A percentile compares a stretch with the other conserved stretches of the same genome.
phyloP scores from a whole-genome alignment of 2,329 filamentous ascomycete genomes.

The Fusarium xyrophilum region DNA sequence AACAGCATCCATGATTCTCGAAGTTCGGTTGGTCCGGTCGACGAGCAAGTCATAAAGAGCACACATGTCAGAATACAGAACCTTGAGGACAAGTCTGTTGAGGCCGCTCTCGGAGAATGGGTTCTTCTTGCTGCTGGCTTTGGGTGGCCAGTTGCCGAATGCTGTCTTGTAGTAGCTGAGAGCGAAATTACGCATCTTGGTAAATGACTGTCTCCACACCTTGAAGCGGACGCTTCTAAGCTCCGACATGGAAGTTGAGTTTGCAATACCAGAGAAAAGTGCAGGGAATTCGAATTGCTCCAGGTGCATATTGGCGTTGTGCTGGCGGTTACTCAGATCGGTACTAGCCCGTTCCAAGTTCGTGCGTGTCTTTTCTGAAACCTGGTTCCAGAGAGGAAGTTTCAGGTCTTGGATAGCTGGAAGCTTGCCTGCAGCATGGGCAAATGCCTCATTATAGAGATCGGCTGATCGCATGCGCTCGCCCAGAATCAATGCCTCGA shows the following conservation, averaged over 20 bases:
- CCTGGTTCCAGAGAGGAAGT: constrained; percentile 71
- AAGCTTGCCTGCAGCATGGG: constrained; percentile 89
- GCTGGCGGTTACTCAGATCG: constrained; percentile 76
- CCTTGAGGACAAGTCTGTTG: constrained; percentile 81
- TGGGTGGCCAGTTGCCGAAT: constrained; percentile 83
- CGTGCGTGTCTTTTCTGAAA: constrained; percentile 75
- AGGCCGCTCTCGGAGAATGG: constrained; percentile 84
- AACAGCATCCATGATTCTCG: constrained; percentile 75
- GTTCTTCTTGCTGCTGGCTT: constrained; percentile 91
- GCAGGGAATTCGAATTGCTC: constrained; percentile 91
- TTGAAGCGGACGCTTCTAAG: constrained; percentile 83
- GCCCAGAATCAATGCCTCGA: constrained; percentile 87
- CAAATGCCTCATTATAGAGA: constrained; percentile 90
- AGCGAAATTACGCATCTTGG: constrained; percentile 75
- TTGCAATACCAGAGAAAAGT: constrained; percentile 86
- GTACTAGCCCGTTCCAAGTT: constrained; percentile 83
- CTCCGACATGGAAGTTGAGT: constrained; percentile 78
- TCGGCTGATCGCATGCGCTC: constrained; percentile 83
- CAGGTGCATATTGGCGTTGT: constrained; percentile 74
- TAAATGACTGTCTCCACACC: constrained; percentile 78
- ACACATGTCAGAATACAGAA: constrained; percentile 85
- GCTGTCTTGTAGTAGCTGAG: constrained; percentile 69
- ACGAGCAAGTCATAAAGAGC: constrained; percentile 88
- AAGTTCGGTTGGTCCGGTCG: constrained; percentile 79
- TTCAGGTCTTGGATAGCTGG: constrained; percentile 72